A percentile compares a stretch with the other conserved stretches of the same genome.
Evolutionary conservation across 169 alveolate species (phyloP).

Genomic region (Plasmodium adleri): DNA sequence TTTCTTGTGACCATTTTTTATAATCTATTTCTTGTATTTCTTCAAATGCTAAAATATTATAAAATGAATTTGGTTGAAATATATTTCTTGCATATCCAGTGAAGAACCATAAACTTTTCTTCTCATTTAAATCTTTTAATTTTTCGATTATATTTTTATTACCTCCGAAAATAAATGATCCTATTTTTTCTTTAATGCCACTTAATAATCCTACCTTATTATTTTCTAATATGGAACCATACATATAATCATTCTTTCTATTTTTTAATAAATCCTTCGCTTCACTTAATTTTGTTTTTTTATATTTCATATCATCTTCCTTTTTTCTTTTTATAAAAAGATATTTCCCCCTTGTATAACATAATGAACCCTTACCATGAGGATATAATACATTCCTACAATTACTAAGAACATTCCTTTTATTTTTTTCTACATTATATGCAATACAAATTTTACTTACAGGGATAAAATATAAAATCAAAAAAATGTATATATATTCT

Average conservation of each 20-base stretch:
- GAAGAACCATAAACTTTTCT: constrained; percentile 55
- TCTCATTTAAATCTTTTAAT: constrained; percentile 46
- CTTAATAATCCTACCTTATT: not conserved
- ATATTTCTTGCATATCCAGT: constrained; percentile 74
- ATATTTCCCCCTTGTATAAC: not conserved
- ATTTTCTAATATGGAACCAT: constrained; percentile 1
- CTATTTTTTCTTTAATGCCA: constrained; percentile 12
- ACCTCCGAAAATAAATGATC: constrained; percentile 13
- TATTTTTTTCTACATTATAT: constrained; percentile 2
- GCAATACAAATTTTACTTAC: not conserved
- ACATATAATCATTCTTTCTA: constrained; percentile 1
- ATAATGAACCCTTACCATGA: too few species aligned
- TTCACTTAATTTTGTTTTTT: too few species aligned
- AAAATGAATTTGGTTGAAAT: constrained; percentile 19
- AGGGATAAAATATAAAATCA: constrained; percentile 20
- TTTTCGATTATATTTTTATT: constrained; percentile 35
- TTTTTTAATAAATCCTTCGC: not conserved
- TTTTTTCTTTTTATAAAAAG: constrained; percentile 32
- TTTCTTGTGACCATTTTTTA: not conserved
- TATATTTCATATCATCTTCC: not conserved
- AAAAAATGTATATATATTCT: not conserved
- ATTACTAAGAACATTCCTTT: too few species aligned
- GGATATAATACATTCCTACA: too few species aligned
- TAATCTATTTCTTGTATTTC: constrained; percentile 38
- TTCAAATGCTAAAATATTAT: constrained; percentile 54